Evolutionary conservation across 176 grass and related monocot species (phyloP), one percentile per base, ranked within the genome.

Genomic region (Rhynchospora pubera): DNA sequence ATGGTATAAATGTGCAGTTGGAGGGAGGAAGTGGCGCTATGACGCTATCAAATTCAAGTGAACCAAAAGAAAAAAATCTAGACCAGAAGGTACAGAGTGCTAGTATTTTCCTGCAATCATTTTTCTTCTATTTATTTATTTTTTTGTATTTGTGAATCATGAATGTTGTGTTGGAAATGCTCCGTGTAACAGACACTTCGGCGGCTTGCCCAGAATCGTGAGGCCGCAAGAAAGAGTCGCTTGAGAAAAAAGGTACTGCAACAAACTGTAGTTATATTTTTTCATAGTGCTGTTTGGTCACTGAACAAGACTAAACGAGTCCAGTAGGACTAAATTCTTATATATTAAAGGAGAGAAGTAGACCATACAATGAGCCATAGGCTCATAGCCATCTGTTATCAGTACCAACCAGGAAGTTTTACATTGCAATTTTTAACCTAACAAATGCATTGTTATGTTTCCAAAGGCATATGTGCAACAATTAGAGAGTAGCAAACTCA

Each of bases 151-250:
- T 56, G 18, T 77, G 23, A 56, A 24, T 64, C 46, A 77, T 80
- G 57, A 32, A 79, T 82, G 65, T 52, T 82, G 24, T 88, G 76
- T 92, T 26, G 64, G 82, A 11, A 87, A 87, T 79, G 30, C 16
- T 83, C 83, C 83, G 26, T 76, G 59, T 79, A 56, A 26, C 69
- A 99, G 96, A 83, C 91, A 77, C 24, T 93, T 66, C 91, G 96
- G 12, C 92, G 96, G 39, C 91, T 99, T 79, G 96, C 96, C 79
- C 96, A 99, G 90, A 99, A 99, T 87, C 96, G 92, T 3, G 96
- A 99, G 75, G 96, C 96, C 80, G 96, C 96, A 74, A 93, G 96
- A 83, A 99, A 99, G 80, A 99, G 96, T 83, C 91, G 92, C 71
- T 90, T 99, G 86, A 95, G 96, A 79, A 99, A 99, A 85, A 99